phyloP scores from a whole-genome alignment of 108 stramenopile genomes.

The Cyclotella distinguenda region DNA sequence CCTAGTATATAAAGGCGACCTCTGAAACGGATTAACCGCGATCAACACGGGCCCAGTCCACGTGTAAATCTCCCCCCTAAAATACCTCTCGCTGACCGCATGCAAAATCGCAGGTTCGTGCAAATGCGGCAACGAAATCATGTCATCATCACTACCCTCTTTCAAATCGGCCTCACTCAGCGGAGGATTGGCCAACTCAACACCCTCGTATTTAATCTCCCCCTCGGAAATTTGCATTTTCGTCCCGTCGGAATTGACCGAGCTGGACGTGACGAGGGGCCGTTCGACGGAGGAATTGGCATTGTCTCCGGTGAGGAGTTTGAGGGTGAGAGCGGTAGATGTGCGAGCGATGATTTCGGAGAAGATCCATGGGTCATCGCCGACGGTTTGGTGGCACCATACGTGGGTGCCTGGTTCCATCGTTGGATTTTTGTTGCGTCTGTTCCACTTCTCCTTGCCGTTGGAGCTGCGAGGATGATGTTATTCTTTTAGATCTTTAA shows the following conservation, averaged over 20 bases:
- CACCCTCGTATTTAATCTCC: conserved; percentile 70
- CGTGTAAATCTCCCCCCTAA: conserved; percentile 94
- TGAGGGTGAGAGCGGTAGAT: conserved; percentile 50
- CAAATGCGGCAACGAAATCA: conserved; percentile 94
- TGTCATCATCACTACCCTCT: conserved; percentile 86
- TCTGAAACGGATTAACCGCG: conserved; percentile 97
- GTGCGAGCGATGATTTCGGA: conserved; percentile 73
- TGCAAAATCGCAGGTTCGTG: conserved; percentile 99
- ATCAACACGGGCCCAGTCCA: conserved; percentile 99
- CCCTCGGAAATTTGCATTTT: conserved; percentile 19
- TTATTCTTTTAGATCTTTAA: background rate
- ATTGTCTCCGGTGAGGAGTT: conserved; percentile 51
- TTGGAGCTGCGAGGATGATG: background rate
- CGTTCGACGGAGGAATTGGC: conserved; percentile 51
- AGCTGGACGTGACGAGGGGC: conserved; percentile 18
- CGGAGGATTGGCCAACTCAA: conserved; percentile 83
- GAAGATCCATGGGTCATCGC: conserved; percentile 87
- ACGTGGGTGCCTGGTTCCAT: conserved; percentile 88
- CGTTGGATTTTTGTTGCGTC: no score
- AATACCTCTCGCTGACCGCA: conserved; percentile 86
- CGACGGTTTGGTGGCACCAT: conserved; percentile 69
- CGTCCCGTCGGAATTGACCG: conserved; percentile 47
- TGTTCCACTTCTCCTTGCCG: no score
- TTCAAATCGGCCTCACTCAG: conserved; percentile 67
- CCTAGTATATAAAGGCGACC: conserved; percentile 87